Evolutionary conservation across 306 rosid genomes (phyloP).

Genomic region (Glycine soja): DNA sequence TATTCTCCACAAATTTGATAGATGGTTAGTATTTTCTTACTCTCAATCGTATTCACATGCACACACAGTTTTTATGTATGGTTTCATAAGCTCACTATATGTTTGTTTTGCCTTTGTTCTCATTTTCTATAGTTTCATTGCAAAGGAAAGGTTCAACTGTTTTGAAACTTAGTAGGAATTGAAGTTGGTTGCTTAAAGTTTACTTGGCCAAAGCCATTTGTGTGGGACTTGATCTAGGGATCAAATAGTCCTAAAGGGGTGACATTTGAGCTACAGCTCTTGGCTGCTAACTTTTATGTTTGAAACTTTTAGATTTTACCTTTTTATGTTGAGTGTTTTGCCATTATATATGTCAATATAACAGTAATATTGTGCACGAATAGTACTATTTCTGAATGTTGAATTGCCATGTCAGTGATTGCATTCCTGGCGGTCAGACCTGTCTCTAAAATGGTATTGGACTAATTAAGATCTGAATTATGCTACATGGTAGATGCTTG

Average conservation of each 20-base stretch:
- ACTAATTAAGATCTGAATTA: conserved; percentile 34
- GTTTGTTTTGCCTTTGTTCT: not conserved
- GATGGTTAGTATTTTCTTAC: not conserved
- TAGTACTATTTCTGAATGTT: not conserved
- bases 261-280: not conserved
- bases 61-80: not conserved
- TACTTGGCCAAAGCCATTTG: not conserved
- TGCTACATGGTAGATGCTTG: not conserved
- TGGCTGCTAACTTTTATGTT: not conserved
- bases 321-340: not conserved
- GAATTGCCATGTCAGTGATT: not conserved
- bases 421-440: not conserved
- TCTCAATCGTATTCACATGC: not conserved
- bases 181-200: not conserved
- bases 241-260: not conserved
- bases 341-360: not conserved
- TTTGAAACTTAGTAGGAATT: not conserved
- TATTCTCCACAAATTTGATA: not conserved
- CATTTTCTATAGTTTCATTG: not conserved
- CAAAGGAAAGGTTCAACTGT: not conserved
- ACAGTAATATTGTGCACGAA: not conserved
- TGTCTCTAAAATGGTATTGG: not conserved
- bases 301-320: not conserved
- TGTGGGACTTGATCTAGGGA: not conserved
- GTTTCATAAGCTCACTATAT: not conserved